phyloP scores from a whole-genome alignment of 768 basidiomycete species.

The Boletus sensibilis region DNA sequence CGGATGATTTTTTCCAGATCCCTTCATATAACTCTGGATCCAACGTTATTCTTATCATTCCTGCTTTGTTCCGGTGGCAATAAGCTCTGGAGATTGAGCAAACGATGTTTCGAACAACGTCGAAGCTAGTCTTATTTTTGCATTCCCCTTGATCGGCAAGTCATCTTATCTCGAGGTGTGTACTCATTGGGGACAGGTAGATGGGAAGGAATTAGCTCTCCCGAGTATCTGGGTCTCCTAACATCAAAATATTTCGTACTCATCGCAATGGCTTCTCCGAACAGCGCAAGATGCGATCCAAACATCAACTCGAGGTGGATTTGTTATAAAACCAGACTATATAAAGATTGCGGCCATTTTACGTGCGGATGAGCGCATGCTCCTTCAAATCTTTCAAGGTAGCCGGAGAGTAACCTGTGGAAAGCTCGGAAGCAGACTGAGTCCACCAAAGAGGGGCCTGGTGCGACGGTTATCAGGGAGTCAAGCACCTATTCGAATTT shows the following conservation, averaged over 20 bases:
- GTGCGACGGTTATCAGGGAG: background rate
- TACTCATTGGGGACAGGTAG: background rate
- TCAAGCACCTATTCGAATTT: background rate
- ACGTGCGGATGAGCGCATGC: constrained; percentile 7
- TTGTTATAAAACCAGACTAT: background rate
- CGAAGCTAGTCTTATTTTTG: background rate
- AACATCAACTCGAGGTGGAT: background rate
- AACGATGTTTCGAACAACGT: constrained; percentile 4
- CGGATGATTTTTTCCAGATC: background rate
- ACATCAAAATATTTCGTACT: background rate
- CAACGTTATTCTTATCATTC: constrained; percentile 1
- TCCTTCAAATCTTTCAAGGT: background rate
- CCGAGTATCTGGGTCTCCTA: background rate
- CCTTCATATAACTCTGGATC: background rate
- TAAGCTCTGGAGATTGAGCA: constrained; percentile 12
- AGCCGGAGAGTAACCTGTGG: background rate
- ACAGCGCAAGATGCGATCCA: constrained; percentile 2
- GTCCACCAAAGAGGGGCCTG: background rate
- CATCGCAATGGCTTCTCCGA: background rate
- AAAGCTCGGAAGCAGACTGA: background rate
- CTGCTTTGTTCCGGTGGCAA: constrained; percentile 18
- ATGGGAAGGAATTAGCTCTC: background rate
- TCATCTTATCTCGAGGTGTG: background rate
- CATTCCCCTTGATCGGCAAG: background rate
- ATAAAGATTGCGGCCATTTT: background rate